Percentiles rank a stretch among this genome's conserved stretches.
These are phyloP conservation scores for Aphanomyces invadans DNA, from an alignment of 352 stramenopile species.

Conservation along the genomic window DNA sequence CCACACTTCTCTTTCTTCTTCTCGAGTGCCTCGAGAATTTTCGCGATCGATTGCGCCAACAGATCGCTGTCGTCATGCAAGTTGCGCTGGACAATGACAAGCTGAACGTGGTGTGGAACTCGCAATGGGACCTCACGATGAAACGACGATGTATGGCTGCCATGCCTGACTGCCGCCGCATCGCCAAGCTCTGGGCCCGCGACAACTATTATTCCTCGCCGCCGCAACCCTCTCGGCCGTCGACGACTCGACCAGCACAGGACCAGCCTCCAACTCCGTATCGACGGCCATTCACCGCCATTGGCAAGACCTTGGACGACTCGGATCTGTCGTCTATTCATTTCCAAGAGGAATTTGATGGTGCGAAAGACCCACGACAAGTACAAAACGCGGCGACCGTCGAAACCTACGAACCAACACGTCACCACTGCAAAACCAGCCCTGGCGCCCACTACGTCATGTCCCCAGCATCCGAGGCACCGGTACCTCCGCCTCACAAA, in stretches of 20 bases:
- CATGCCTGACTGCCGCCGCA: neutral
- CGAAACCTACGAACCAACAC: too few species aligned
- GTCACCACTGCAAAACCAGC: too few species aligned
- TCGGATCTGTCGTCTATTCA: neutral
- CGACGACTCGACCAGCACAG: neutral
- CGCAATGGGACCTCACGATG: neutral
- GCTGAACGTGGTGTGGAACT: neutral
- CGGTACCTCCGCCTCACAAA: too few species aligned
- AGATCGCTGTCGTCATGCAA: conserved; percentile 4
- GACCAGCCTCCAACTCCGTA: neutral
- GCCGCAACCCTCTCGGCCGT: neutral
- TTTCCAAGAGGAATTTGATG: neutral
- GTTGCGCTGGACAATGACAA: neutral
- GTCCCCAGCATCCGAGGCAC: too few species aligned
- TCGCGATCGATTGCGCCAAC: neutral
- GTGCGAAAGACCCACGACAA: neutral
- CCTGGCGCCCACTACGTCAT: too few species aligned
- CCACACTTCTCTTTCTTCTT: neutral
- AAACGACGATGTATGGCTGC: neutral
- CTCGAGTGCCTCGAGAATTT: neutral
- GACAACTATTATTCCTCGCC: neutral
- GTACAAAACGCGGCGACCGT: too few species aligned
- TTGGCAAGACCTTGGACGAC: neutral
- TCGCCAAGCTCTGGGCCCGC: conserved; percentile 2
- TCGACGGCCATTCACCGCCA: neutral